Base-by-base conservation (phyloP, 2,329 filamentous ascomycete species). In the Curvularia hawaiiensis region DNA sequence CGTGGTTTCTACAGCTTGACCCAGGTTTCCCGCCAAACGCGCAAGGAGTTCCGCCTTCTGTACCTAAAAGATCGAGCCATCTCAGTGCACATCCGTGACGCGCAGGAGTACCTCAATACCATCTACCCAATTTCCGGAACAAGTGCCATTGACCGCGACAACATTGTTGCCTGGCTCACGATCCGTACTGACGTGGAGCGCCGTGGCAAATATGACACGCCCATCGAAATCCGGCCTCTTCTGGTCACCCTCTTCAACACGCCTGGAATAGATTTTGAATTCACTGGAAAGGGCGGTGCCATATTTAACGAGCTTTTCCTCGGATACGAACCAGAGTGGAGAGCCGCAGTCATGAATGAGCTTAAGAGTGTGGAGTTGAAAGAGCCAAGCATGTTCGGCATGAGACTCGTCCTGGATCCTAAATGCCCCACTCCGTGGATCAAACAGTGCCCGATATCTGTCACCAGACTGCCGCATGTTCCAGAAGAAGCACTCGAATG, bases 311-410 rank as follows among this genome's bases (percentile, higher is more conserved):
- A 60, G 22, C 26, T 57, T 8, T 60, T 60, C n/a, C 38, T 60
- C 12, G 54, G 54, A 20, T 58, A 60, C 9, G 54, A 58, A 3
- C 6, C 31, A 12, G 54, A 57, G 16, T 60, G 58, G 58, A 57
- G 20, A 8, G 24, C 44, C 5, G 58, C 58, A 31, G 46, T 58
- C 22, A 41, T 41, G 16, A 48, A 54, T 26, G 54, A 54, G 12
- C 41, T 60, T 35, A 60, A 60, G 54, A 56, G 50, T 31, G 54
- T 60, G 33, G 58, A 60, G 45, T 46, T 57, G 33, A 56, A 60
- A 9, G 58, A 60, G 43, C 50, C 58, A 2, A 60, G 58, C 10
- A 26, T 54, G 11, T 60, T 56, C 16, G 58, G 58, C 4, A 3
- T 60, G 39, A 46, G 50, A 18, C 45, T 60, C 12, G 58, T 60